phyloP scores from a whole-genome alignment of 352 stramenopile species.

The Phytophthora fragariae region DNA sequence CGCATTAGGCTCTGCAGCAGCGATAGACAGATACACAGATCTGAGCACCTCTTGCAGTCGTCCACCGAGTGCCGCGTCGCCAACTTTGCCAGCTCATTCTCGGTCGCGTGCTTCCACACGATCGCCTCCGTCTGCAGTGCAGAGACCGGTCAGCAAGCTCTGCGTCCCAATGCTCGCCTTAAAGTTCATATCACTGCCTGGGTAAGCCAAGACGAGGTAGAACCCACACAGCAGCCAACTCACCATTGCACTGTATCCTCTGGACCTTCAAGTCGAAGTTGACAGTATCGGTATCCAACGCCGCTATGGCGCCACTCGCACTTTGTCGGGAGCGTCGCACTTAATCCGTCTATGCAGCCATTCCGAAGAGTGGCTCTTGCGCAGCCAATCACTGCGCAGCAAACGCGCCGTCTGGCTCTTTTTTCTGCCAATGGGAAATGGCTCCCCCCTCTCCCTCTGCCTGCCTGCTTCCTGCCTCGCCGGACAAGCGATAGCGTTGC shows the following conservation, averaged over 20 bases:
- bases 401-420: conserved; percentile 44
- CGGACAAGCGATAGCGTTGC: background rate
- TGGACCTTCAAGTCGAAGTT: background rate
- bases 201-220: background rate
- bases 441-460: conserved; percentile 37
- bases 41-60: conserved; percentile 62
- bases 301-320: conserved; percentile 6
- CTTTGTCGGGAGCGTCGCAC: conserved; percentile 12
- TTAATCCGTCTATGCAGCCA: conserved; percentile 26
- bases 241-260: background rate
- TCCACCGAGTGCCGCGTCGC: conserved; percentile 51
- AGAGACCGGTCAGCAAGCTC: conserved; percentile 19
- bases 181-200: background rate
- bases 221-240: background rate
- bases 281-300: too few relatives aligned
- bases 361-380: conserved; percentile 25
- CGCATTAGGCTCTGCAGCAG: background rate
- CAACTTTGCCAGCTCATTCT: conserved; percentile 50
- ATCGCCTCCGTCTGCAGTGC: conserved; percentile 56
- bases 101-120: conserved; percentile 63
- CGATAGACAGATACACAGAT: background rate
- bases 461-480: conserved; percentile 18
- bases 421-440: conserved; percentile 56
- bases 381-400: conserved; percentile 24
- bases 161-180: background rate